These are phyloP conservation scores for Jaapia argillacea DNA, from an alignment of 768 basidiomycete species.

Conservation along the genomic window DNA sequence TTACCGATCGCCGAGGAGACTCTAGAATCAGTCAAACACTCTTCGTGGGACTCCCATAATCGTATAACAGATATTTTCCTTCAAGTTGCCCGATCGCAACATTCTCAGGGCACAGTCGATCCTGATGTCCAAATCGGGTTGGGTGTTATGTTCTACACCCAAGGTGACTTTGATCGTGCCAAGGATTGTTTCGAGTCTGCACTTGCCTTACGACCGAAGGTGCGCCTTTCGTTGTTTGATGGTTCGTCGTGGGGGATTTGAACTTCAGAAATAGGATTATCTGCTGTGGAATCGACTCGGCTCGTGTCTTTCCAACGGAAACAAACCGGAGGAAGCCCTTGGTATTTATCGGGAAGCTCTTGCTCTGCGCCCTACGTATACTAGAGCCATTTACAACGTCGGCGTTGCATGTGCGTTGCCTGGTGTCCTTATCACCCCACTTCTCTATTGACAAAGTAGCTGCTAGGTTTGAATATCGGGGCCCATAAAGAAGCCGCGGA, in stretches of 20 bases:
- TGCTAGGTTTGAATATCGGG: slow-evolving; percentile 85
- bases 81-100: slow-evolving; percentile 73
- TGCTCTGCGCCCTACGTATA: slow-evolving; percentile 87
- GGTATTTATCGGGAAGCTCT: slow-evolving; percentile 88
- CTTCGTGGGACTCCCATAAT: slow-evolving; percentile 77
- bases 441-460: too few species aligned
- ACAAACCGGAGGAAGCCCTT: slow-evolving; percentile 87
- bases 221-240: slow-evolving; percentile 17
- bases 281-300: slow-evolving; percentile 93
- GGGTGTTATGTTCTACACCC: slow-evolving; percentile 88
- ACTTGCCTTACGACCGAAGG: slow-evolving; percentile 65
- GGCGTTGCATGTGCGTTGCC: slow-evolving; percentile 89
- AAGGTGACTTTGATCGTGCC: slow-evolving; percentile 76
- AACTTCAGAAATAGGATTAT: slow-evolving; percentile 52
- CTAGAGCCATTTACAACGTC: slow-evolving; percentile 94
- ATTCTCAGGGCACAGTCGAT: slow-evolving; percentile 59
- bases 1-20: slow-evolving; percentile 46
- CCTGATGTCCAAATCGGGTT: slow-evolving; percentile 90
- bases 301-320: slow-evolving; percentile 90
- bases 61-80: slow-evolving; percentile 80
- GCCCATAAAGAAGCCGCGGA: slow-evolving; percentile 94
- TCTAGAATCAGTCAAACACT: slow-evolving; percentile 39
- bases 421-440: slow-evolving; percentile 3
- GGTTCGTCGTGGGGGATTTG: slow-evolving; percentile 1
- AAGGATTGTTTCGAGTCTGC: slow-evolving; percentile 94